Percentiles rank a stretch among this genome's conserved stretches.
Conservation (phyloP, 768 basidiomycete species). For the Crassisporium funariophilum region DNA sequence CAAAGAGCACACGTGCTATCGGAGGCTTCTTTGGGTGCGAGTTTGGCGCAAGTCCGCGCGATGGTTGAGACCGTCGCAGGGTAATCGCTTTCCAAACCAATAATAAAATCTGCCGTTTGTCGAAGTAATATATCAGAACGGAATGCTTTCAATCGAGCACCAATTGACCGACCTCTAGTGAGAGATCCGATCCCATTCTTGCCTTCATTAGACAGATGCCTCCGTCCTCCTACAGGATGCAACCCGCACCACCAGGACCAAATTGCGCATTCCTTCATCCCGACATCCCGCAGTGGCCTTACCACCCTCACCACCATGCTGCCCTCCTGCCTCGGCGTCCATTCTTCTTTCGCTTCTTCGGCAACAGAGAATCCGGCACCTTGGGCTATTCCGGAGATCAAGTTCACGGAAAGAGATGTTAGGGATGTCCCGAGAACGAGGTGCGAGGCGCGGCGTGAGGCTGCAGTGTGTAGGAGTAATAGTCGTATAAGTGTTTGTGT, state of each 20-base stretch:
- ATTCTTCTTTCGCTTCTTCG: constrained; percentile 74
- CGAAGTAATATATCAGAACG: background rate
- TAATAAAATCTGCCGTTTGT: constrained; percentile 64
- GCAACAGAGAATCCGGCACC: constrained; percentile 73
- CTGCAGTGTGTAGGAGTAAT: constrained; percentile 70
- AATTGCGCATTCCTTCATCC: constrained; percentile 76
- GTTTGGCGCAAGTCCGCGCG: constrained; percentile 76
- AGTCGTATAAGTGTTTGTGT: constrained; percentile 64
- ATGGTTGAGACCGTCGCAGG: constrained; percentile 88
- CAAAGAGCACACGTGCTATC: constrained; percentile 61
- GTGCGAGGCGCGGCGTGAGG: constrained; percentile 64
- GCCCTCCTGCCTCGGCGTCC: constrained; percentile 38
- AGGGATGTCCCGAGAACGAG: constrained; percentile 77
- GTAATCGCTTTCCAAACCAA: constrained; percentile 79
- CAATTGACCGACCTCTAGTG: constrained; percentile 59
- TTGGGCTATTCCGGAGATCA: constrained; percentile 75
- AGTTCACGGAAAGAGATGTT: constrained; percentile 73
- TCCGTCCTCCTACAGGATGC: constrained; percentile 38
- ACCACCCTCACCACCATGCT: constrained; percentile 48
- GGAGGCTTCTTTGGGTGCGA: constrained; percentile 63
- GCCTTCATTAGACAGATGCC: constrained; percentile 40
- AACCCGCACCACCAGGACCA: constrained; percentile 78
- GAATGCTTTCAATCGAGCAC: background rate
- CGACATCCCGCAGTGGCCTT: constrained; percentile 71
- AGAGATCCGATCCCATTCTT: constrained; percentile 63